A percentile compares a stretch with the other conserved stretches of the same genome.
These are phyloP conservation scores for Podosphaera aphanis DNA, from an alignment of 2,329 filamentous ascomycete species.

Conservation along the genomic window DNA sequence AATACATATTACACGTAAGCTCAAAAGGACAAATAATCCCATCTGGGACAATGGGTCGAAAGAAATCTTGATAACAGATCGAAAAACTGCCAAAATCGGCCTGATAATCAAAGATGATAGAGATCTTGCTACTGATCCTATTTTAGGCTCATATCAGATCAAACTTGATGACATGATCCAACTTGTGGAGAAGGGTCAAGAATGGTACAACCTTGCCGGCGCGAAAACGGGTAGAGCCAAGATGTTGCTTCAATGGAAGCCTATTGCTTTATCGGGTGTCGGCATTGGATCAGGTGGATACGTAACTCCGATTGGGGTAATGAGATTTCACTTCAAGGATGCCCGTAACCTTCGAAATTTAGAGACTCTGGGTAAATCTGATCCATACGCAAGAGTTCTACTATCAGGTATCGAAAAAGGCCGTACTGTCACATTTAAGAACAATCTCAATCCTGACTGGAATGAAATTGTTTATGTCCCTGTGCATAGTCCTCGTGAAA, in stretches of 20 bases:
- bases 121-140: constrained; percentile 58
- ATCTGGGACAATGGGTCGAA: constrained; percentile 87
- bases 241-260: constrained; percentile 84
- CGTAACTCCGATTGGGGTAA: constrained; percentile 77
- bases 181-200: constrained; percentile 73
- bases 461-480: constrained; percentile 91
- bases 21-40: constrained; percentile 93
- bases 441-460: constrained; percentile 86
- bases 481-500: constrained; percentile 64
- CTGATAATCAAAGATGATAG: constrained; percentile 90
- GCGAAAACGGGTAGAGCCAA: constrained; percentile 68
- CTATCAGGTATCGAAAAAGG: constrained; percentile 78
- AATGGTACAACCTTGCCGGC: constrained; percentile 81
- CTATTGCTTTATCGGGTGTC: constrained; percentile 64
- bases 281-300: constrained; percentile 66
- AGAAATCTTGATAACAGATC: constrained; percentile 85
- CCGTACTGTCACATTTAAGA: constrained; percentile 84
- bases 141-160: constrained; percentile 82
- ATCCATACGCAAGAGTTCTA: constrained; percentile 74
- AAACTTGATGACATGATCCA: constrained; percentile 85
- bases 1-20: constrained; percentile 67
- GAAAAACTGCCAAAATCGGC: constrained; percentile 71
- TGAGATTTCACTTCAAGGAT: constrained; percentile 76
- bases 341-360: constrained; percentile 71
- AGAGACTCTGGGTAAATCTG: constrained; percentile 88